Base-by-base conservation (phyloP, 192 early-diverging fungal genomes). In the Gryganskiella cystojenkinii region DNA sequence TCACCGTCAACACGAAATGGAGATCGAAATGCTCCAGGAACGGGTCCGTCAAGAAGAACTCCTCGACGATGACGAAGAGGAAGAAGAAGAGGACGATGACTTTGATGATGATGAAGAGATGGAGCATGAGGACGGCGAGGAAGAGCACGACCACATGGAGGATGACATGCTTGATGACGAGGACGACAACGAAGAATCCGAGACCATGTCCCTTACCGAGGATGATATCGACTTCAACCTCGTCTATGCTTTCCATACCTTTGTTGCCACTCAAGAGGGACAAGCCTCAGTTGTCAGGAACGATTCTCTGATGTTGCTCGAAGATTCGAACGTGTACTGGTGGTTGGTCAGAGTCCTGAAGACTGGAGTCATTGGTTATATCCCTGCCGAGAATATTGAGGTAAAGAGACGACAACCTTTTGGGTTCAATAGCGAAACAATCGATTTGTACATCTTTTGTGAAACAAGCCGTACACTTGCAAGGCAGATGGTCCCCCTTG, bases 271-370 rank as follows among this genome's bases (percentile, higher is more conserved):
- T 17, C 85, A 94, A n/a, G 94, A 95, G 74, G 94, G 94, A 19
- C 94, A 94, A 67, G 91, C 92, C 15, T 92, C 88, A 11, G 94
- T 95, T 15, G 83, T 93, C 37, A 90, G 89, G 52, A 91, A 90
- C 37, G 93, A 95, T 56, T 81, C 88, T 13, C 64, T 95, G 56
- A 92, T 90, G 55, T 76, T 95, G 56, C 79, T 95, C 27, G 94
- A 95, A 67, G 94, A 95, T 69, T 83, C 86, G 25, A 94, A 95
- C 78, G 90, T 88, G n/a, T 95, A 95, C 80, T 95, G 94, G 94
- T 90, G 90, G 89, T 70, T 90, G 19, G 86, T 91, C 37, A 90
- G 85, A 84, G 90, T 81, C 52, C 81, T 85, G 66, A 94, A 87
- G 75, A 92, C 79, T 7, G 79, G 70, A 0, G 84, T 90, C 73